Evolutionary conservation across 1,284 basidiomycete species (phyloP).

Genomic region (Puccinia hordei): DNA sequence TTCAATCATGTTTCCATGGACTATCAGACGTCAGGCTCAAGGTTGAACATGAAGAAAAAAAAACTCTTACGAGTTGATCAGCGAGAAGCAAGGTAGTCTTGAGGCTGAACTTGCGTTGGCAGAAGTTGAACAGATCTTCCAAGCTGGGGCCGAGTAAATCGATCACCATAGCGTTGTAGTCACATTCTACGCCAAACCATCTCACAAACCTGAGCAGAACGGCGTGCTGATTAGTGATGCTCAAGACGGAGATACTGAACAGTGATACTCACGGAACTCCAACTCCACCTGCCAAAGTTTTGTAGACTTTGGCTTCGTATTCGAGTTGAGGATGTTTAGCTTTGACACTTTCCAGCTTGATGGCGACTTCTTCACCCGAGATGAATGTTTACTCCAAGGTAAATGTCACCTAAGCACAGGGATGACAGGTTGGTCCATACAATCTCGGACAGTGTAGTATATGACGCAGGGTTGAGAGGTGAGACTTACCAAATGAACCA

Average conservation of each 20-base stretch:
- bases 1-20: neutral
- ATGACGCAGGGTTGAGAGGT: neutral
- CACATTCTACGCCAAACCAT: constrained; percentile 99
- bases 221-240: neutral
- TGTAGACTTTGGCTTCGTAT: constrained; percentile 60
- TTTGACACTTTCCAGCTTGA: constrained; percentile 85
- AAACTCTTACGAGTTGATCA: constrained; percentile 79
- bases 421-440: neutral
- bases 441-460: neutral
- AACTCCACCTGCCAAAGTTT: constrained; percentile 97
- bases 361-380: constrained; percentile 97
- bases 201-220: constrained; percentile 59
- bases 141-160: constrained; percentile 96
- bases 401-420: constrained; percentile 5
- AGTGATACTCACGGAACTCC: constrained; percentile 80
- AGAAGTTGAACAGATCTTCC: constrained; percentile 89
- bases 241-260: neutral
- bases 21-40: neutral
- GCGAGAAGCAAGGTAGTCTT: constrained; percentile 97
- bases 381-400: constrained; percentile 16
- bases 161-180: constrained; percentile 99
- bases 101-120: constrained; percentile 95
- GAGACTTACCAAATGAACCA: constrained; percentile 24
- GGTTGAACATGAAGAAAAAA: neutral
- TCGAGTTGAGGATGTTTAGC: constrained; percentile 60